Percentiles rank a stretch among this genome's conserved stretches.
Evolutionary conservation across 164 flowering plant genomes (phyloP).

Genomic region (grape (Vitis vinifera)): ASM3070453v1 NC_081822.1:30244501-30245000

Average conservation of each 20-base stretch:
- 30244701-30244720: not conserved
- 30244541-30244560: slow-evolving; percentile 73
- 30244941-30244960: not conserved
- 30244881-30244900: not conserved
- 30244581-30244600: slow-evolving; percentile 82
- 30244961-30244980: slow-evolving; percentile 64
- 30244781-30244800: slow-evolving; percentile 57
- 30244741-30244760: slow-evolving; percentile 61
- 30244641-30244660: not conserved
- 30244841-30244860: slow-evolving; percentile 88
- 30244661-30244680: no score
- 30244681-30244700: no score
- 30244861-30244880: slow-evolving; percentile 45
- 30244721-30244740: slow-evolving; percentile 76
- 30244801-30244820: slow-evolving; percentile 63
- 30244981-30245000: slow-evolving; percentile 80
- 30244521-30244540: slow-evolving; percentile 65
- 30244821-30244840: slow-evolving; percentile 80
- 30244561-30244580: slow-evolving; percentile 72
- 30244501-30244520: slow-evolving; percentile 56
- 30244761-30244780: slow-evolving; percentile 75
- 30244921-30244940: not conserved
- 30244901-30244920: not conserved
- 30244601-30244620: slow-evolving; percentile 80
- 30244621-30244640: slow-evolving; percentile 43